Base-by-base conservation (phyloP, 345 rosid species). In the Gynandropsis gynandra region DNA sequence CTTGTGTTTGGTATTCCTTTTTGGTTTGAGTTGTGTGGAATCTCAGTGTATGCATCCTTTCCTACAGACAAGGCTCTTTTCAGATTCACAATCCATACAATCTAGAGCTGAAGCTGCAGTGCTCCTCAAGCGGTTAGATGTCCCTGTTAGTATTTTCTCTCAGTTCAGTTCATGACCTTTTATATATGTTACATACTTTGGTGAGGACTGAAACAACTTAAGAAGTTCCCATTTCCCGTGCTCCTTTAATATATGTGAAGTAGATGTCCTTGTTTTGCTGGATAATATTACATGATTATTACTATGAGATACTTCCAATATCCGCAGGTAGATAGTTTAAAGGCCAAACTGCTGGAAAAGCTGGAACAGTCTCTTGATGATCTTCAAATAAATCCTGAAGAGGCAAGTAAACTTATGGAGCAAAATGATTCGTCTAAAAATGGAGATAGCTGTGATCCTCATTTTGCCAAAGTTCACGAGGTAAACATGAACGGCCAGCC, bases 21-120 rank as follows among this genome's bases (percentile, higher is more conserved):
- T 14, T 29, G n/a, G 9, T 52, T 65, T 38, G 34, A 19, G 44
- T 52, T 54, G 35, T 14, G 29, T 41, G 40, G n/a, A 42, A 39
- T 45, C 50, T 53, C 17, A 34, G 3, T 16, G 5, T 24, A 24
- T 24, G 29, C 29, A 2, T 24, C 29, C 34, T 53, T 61, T 56
- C 58, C 53, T 47, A 61, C 82, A 88, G 97, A 76, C 74, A 11
- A 85, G 83, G 78, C 78, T 93, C 34, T 85, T 88, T 72, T 83
- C 95, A 48, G 95, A 88, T 71, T 76, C 87, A 54, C 97, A 93
- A 70, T 83, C 99, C 49, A 85, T 85, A 53, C 94, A 93, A 59
- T 70, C 89, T 61, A 80, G 99, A 77, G 99, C 97, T 56, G 97
- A 85, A 76, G 95, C 99, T 60, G 97, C 87, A 45, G 72, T 93